Percentiles rank a stretch among this genome's conserved stretches.
phyloP scores from a whole-genome alignment of 1,139 yeast genomes.

The Pichia sp. region DNA sequence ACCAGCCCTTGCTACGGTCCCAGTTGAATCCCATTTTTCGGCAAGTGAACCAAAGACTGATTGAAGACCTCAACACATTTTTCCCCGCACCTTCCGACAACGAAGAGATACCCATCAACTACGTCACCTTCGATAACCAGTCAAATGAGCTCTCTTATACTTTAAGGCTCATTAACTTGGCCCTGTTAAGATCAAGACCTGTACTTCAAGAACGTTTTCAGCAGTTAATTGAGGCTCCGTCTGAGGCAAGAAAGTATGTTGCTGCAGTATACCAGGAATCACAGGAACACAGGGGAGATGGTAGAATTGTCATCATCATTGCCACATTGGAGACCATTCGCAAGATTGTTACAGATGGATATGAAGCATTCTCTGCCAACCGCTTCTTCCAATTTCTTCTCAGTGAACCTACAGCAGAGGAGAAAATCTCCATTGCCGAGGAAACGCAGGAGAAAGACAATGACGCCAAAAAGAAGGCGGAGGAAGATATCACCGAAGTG shows the following conservation, averaged over 20 bases:
- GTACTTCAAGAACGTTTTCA: slow-evolving; percentile 16
- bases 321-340: slow-evolving; percentile 30
- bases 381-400: slow-evolving; percentile 1
- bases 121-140: slow-evolving; percentile 4
- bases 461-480: neutral
- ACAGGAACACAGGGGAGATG: slow-evolving; percentile 27
- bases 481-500: neutral
- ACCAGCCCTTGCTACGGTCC: slow-evolving; percentile 57
- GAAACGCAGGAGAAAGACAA: neutral
- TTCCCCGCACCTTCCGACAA: slow-evolving; percentile 30
- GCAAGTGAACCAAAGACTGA: slow-evolving; percentile 56
- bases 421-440: slow-evolving; percentile 9
- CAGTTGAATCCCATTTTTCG: slow-evolving; percentile 58
- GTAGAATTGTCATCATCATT: slow-evolving; percentile 26
- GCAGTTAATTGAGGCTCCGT: slow-evolving; percentile 19
- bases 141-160: slow-evolving; percentile 50
- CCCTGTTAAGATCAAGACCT: slow-evolving; percentile 30
- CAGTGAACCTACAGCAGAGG: slow-evolving; percentile 1
- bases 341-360: slow-evolving; percentile 22
- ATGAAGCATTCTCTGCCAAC: slow-evolving; percentile 4
- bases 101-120: slow-evolving; percentile 35
- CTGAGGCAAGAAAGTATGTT: slow-evolving; percentile 18
- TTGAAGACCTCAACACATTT: slow-evolving; percentile 39
- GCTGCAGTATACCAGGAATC: slow-evolving; percentile 21
- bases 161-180: slow-evolving; percentile 39